Conservation (phyloP, 2,329 filamentous ascomycete genomes). For the Trichoderma gracile region DNA sequence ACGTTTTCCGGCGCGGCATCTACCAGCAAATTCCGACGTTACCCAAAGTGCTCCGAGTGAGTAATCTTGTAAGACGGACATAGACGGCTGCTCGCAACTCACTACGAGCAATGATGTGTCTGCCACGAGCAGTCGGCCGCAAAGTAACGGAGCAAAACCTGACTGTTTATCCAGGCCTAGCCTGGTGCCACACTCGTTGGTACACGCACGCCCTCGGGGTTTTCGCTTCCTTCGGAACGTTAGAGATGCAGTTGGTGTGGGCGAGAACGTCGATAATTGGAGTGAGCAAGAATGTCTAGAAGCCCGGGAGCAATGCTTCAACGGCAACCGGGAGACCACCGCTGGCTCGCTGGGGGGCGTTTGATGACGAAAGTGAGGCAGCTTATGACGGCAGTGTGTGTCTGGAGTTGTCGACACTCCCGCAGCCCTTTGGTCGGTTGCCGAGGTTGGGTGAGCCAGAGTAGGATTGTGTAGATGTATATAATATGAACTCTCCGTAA, state of each 20-base stretch:
- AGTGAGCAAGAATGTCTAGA: neutral
- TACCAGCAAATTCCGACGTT: neutral
- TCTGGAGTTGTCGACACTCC: neutral
- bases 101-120: neutral
- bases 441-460: neutral
- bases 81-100: neutral
- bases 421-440: too few species aligned
- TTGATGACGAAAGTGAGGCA: neutral
- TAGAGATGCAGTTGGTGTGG: neutral
- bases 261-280: neutral
- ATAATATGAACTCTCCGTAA: neutral
- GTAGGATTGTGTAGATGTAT: neutral
- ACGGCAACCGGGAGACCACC: neutral
- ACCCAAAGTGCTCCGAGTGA: neutral
- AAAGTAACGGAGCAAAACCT: neutral
- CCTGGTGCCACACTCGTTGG: constrained; percentile 8
- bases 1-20: constrained; percentile 24
- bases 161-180: neutral
- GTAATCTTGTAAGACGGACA: neutral
- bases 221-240: constrained; percentile 3
- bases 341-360: neutral
- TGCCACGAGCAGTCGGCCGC: neutral
- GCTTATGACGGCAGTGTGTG: neutral
- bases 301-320: neutral
- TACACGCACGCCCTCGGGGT: constrained; percentile 1